Conservation (phyloP, 2,329 filamentous ascomycete genomes). For the Leptographium wingfieldii region DNA sequence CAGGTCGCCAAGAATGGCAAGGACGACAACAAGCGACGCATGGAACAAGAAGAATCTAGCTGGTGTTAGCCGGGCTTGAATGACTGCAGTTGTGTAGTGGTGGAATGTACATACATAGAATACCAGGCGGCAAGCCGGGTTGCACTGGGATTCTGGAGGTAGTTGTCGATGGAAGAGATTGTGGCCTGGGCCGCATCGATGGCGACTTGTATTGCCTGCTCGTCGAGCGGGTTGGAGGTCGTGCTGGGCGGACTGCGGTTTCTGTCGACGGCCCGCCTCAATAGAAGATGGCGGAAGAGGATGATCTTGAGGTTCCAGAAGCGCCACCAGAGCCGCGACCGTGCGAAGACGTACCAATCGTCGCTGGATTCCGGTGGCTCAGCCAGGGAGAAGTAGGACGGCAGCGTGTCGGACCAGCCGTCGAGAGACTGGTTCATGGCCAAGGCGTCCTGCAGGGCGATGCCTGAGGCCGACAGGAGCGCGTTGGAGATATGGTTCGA, state of each 20-base stretch:
- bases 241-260: neutral
- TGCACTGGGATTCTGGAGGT: neutral
- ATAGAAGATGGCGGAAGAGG: constrained; percentile 3
- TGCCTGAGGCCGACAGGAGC: neutral
- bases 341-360: constrained; percentile 2
- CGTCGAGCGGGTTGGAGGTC: neutral
- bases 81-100: neutral
- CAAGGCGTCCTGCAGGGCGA: neutral
- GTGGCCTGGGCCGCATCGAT: neutral
- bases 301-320: constrained; percentile 8
- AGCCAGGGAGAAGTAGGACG: neutral
- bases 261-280: neutral
- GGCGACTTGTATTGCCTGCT: neutral
- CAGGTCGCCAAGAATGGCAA: constrained; percentile 1
- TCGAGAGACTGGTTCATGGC: constrained; percentile 3
- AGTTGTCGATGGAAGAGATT: neutral
- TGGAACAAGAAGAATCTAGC: constrained; percentile 4
- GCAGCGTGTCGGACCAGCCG: neutral
- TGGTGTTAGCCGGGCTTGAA: neutral
- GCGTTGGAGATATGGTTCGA: constrained; percentile 5
- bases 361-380: neutral
- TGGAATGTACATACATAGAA: neutral
- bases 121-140: constrained; percentile 1
- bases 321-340: constrained; percentile 2
- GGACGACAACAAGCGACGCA: constrained; percentile 2